phyloP scores from a whole-genome alignment of 768 basidiomycete genomes.

The Psilocybe tampanensis region DNA sequence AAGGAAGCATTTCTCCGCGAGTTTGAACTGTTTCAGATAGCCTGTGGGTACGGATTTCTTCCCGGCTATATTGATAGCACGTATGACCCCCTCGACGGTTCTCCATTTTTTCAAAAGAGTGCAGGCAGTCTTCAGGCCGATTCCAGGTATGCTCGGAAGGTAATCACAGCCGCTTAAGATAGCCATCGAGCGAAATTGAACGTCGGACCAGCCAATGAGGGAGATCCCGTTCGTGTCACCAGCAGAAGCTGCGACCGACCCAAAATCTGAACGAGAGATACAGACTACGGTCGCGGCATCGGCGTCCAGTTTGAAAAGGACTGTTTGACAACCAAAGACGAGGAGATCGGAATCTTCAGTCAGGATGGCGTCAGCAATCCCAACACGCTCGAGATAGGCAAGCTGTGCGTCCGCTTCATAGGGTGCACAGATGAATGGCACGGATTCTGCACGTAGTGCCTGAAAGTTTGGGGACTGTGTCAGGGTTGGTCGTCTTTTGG shows the following conservation, averaged over 20 bases:
- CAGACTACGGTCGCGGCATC: slow-evolving; percentile 63
- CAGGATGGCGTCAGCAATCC: slow-evolving; percentile 86
- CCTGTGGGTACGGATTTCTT: slow-evolving; percentile 77
- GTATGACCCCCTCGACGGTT: slow-evolving; percentile 82
- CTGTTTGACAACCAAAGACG: slow-evolving; percentile 92
- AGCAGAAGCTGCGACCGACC: slow-evolving; percentile 47
- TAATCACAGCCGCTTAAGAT: slow-evolving; percentile 95
- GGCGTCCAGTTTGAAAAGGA: slow-evolving; percentile 91
- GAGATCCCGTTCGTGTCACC: slow-evolving; percentile 64
- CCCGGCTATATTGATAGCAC: slow-evolving; percentile 76
- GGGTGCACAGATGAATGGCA: slow-evolving; percentile 91
- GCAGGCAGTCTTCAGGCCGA: slow-evolving; percentile 95
- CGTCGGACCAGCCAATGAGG: slow-evolving; percentile 86
- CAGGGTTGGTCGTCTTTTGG: too few relatives aligned
- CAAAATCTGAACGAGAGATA: slow-evolving; percentile 72
- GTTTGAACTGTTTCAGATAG: slow-evolving; percentile 73
- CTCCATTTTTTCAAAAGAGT: slow-evolving; percentile 80
- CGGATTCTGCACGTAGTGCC: slow-evolving; percentile 82
- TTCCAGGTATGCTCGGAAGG: slow-evolving; percentile 84
- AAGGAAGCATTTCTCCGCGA: slow-evolving; percentile 91
- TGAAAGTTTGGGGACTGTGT: slow-evolving; percentile 35
- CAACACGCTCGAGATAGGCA: slow-evolving; percentile 83
- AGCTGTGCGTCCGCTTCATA: slow-evolving; percentile 99
- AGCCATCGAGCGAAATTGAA: slow-evolving; percentile 91
- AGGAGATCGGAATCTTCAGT: slow-evolving; percentile 98